phyloP scores from a whole-genome alignment of 2,329 filamentous ascomycete species.

The Cryphonectria naterciae region DNA sequence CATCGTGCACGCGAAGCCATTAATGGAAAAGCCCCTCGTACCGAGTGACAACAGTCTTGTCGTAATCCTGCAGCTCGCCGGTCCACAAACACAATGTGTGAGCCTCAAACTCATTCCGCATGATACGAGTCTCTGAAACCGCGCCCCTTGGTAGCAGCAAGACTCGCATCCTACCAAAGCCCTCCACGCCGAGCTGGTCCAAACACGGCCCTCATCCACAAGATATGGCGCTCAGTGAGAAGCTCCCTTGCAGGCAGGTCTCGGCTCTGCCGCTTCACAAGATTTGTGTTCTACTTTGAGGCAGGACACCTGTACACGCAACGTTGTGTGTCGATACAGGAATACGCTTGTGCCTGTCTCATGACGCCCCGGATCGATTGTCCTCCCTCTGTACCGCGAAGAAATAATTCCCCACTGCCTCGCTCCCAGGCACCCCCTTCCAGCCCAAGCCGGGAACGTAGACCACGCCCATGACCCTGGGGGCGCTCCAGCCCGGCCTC shows the following conservation, averaged over 20 bases:
- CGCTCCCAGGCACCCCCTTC: conserved; percentile 79
- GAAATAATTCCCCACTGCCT: conserved; percentile 94
- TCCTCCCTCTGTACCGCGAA: conserved; percentile 70
- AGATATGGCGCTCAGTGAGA: neutral
- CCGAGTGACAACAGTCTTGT: neutral
- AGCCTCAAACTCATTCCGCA: neutral
- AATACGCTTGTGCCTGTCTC: neutral
- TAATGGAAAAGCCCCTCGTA: neutral
- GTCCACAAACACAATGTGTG: neutral
- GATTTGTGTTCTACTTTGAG: neutral
- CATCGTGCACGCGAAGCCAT: neutral
- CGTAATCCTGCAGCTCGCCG: neutral
- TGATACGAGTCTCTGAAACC: neutral
- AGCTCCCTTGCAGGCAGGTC: neutral
- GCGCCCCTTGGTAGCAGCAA: neutral
- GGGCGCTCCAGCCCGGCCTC: conserved; percentile 61
- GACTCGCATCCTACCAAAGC: neutral
- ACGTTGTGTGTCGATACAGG: neutral
- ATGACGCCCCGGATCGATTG: neutral
- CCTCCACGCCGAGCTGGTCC: neutral
- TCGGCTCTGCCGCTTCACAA: neutral
- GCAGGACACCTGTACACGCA: neutral
- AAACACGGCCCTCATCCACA: neutral
- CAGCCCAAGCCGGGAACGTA: conserved; percentile 92
- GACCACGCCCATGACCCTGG: conserved; percentile 75